Base-by-base conservation (phyloP, 306 rosid species). In the Senna tora region DNA sequence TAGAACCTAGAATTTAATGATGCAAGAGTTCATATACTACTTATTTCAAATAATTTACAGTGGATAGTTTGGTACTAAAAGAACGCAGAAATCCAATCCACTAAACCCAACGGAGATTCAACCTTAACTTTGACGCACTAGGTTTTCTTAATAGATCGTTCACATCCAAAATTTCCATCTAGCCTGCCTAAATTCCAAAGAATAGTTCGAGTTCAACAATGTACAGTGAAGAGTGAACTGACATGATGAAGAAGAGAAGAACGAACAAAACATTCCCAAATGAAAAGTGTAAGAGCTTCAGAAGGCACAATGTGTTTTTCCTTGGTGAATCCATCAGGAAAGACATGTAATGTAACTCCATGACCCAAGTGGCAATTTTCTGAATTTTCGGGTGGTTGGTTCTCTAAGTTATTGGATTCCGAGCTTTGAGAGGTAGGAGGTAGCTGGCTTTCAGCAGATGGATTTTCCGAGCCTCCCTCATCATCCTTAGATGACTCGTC, bases 381-480 rank as follows among this genome's bases (percentile, higher is more conserved):
- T 22, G 91, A 83, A 28, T 78, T 77, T 69, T 68, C 71, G 9
- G 78, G 80, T 60, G 54, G 92, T 59, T 77, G 92, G 69, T 69
- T 79, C 16, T 86, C 90, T 65, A 81, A 54, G 53, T 75, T 86
- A 72, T 71, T 81, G 67, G 97, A 85, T 79, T 72, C 96, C 0
- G 91, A 86, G 79, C 83, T 86, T 60, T 86, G 96, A 17, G 91
- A 81, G 64, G 83, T 67, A 45, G 79, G 92, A 61, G 81, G 83
- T 10, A 59, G 77, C 75, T 83, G 87, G 77, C 76, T 73, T 76
- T 84, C 83, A 15, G 84, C 39, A 2, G 89, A 71, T 39, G 89
- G 85, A 71, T 65, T 85, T 72, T 83, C 89, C 0, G 83, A 62
- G 61, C 59, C 64, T 69, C 78, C 83, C 43, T 62, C 53, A 16